These are phyloP conservation scores for Microbotryum saponariae DNA, from an alignment of 1,284 basidiomycete genomes.

Conservation along the genomic window DNA sequence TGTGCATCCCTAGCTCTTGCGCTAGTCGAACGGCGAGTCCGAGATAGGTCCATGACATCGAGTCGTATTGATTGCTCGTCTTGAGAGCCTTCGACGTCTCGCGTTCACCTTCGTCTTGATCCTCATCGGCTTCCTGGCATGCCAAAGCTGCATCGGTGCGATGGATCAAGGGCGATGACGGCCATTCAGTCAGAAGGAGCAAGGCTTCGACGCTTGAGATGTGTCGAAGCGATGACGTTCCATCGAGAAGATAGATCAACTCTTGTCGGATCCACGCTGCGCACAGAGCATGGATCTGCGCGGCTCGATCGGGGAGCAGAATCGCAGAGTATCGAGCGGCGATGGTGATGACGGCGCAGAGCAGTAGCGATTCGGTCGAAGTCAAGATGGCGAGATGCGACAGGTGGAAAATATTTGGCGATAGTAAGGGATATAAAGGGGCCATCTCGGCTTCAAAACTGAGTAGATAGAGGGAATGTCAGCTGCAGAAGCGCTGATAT, in stretches of 20 bases:
- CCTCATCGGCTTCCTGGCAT: not conserved
- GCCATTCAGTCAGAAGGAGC: constrained; percentile 29
- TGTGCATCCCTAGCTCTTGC: constrained; percentile 29
- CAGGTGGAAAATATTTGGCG: constrained; percentile 17
- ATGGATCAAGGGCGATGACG: constrained; percentile 13
- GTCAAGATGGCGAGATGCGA: constrained; percentile 22
- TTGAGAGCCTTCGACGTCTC: constrained; percentile 12
- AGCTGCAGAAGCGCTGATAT: not conserved
- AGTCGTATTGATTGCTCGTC: constrained; percentile 25
- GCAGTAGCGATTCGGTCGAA: constrained; percentile 26
- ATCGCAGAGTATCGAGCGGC: constrained; percentile 20
- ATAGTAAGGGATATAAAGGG: constrained; percentile 28
- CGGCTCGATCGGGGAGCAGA: constrained; percentile 15
- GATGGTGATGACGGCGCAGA: constrained; percentile 28
- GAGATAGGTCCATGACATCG: constrained; percentile 27
- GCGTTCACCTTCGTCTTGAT: constrained; percentile 1
- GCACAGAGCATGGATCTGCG: constrained; percentile 16
- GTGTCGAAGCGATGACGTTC: constrained; percentile 14
- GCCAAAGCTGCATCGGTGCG: constrained; percentile 1
- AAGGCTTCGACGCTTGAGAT: constrained; percentile 29
- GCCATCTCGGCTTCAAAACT: constrained; percentile 28
- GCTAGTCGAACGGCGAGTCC: constrained; percentile 28
- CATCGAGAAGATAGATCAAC: constrained; percentile 23
- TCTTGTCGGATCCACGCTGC: constrained; percentile 20
- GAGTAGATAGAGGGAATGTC: not conserved